phyloP scores from a whole-genome alignment of 2,329 filamentous ascomycete species.

The Aspergillus arachidicola region DNA sequence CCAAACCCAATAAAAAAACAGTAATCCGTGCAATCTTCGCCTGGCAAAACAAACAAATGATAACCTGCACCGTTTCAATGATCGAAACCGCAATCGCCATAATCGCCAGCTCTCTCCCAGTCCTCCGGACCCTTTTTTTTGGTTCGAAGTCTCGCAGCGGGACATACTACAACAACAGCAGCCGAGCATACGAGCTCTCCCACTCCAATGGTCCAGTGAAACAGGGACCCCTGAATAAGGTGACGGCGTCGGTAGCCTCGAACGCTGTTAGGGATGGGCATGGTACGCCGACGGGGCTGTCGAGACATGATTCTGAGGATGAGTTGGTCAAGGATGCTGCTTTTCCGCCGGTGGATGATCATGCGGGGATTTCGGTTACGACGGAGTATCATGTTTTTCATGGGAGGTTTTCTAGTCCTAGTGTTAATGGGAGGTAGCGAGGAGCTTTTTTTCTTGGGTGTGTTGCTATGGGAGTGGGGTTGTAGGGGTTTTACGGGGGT shows the following conservation, averaged over 20 bases:
- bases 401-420: neutral
- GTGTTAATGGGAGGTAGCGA: neutral
- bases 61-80: constrained; percentile 29
- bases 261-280: neutral
- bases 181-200: constrained; percentile 23
- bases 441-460: neutral
- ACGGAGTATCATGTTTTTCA: constrained; percentile 17
- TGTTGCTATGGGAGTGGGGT: too few relatives aligned
- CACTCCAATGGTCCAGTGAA: constrained; percentile 13
- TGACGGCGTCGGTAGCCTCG: constrained; percentile 16
- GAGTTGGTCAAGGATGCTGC: constrained; percentile 18
- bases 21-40: constrained; percentile 28
- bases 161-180: constrained; percentile 22
- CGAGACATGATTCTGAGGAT: constrained; percentile 23
- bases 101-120: constrained; percentile 22
- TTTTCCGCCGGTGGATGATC: neutral
- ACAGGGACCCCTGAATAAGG: constrained; percentile 3
- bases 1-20: neutral
- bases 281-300: constrained; percentile 12
- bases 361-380: constrained; percentile 21
- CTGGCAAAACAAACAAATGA: constrained; percentile 24
- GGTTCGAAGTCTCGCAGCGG: constrained; percentile 23
- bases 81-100: constrained; percentile 25
- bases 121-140: constrained; percentile 28
- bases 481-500: neutral